Base-by-base conservation (phyloP, 139 green algal genomes). In the Pseudopediastrum boryanum region DNA sequence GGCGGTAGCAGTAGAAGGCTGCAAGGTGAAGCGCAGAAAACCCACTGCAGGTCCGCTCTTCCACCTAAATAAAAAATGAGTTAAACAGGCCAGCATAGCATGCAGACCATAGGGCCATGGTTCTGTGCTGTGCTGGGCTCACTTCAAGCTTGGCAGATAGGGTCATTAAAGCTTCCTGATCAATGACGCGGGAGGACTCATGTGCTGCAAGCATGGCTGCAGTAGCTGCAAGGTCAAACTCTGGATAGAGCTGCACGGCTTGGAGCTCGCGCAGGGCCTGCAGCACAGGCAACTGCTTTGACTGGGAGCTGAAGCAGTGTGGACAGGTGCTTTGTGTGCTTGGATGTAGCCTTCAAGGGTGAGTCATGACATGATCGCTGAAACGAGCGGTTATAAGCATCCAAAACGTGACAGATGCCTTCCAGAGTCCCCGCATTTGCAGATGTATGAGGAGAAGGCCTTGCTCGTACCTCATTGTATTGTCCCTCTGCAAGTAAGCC, bases 201-300 rank as follows among this genome's bases (percentile, higher is more conserved):
- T 93, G 89, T 21, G 82, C 87, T 31, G 84, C n/a, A 0, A 94
- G 75, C 79, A 88, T 75, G 0, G 86, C 87, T 10, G 86, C 88
- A 27, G 83, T 79, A 12, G 83, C 78, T 39, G 86, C 85, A 13
- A 93, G 64, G 23, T 85, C 84, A 33, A 89, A 51, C 23, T 90
- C 88, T 10, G 65, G 65, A 27, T 79, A 73, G 1, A 43, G 31
- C 1, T 75, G 63, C 7, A 92, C 51, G 21, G 66, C 75, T 21
- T 78, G n/a, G 7, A 94, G 78, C 68, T 93, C 88, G 0, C 87
- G 83, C 56, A 94, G 79, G 9, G 88, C 89, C 87, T 92, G 82
- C 48, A 52, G 50, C 21, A 62, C 0, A 42, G 3, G 8, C 41
- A 48, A 36, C 3, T 46, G 12, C 46, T 63, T 16, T 44, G 50